Base-by-base conservation (phyloP, 2,329 filamentous ascomycete species). In the Lachnellula subtilissima region DNA sequence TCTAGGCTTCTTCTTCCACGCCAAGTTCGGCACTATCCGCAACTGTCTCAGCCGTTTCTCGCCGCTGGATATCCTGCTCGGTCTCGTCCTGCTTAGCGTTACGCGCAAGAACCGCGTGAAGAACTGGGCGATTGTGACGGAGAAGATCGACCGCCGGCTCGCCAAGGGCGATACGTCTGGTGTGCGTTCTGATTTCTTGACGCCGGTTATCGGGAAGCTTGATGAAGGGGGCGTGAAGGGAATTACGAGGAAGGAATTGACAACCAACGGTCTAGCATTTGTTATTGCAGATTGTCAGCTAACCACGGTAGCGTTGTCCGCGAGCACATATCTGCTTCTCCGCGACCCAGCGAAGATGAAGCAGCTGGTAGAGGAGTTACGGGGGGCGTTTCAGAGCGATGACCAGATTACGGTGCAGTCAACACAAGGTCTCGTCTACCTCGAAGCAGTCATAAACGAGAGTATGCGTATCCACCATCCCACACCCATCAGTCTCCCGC, bases 361-460 rank as follows among this genome's bases (percentile, higher is more conserved):
- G 22, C 35, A 28, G 6, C 46, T 54, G 3, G 22, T 32, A 9
- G 39, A 39, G 6, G 52, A 54, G 19, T 15, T 54, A 14, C 46
- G 45, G 15, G 42, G n/a, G 14, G 22, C 23, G 14, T 54, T 50
- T 39, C 6, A n/a, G 15, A 17, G 11, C 17, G 43, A 23, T 12
- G 11, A 12, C 12, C 28, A 50, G 12, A 54, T 54, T 43, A 42
- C 15, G 11, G 46, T 47, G 1, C 35, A 54, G 8, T 17, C 32
- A 14, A 54, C 52, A 5, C 15, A 50, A 32, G 15, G 15, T 1
- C 14, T 50, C 2, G 5, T 46, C 9, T 54, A 54, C 39, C 39
- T 55, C 15, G 37, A 55, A 22, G 53, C 53, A 25, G 25, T 51
- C n/a, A 55, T 55, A 4, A 39, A 51, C 40, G 53, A 55, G 40